Base-by-base conservation (phyloP, 352 stramenopile species). In the Phytophthora pisi region DNA sequence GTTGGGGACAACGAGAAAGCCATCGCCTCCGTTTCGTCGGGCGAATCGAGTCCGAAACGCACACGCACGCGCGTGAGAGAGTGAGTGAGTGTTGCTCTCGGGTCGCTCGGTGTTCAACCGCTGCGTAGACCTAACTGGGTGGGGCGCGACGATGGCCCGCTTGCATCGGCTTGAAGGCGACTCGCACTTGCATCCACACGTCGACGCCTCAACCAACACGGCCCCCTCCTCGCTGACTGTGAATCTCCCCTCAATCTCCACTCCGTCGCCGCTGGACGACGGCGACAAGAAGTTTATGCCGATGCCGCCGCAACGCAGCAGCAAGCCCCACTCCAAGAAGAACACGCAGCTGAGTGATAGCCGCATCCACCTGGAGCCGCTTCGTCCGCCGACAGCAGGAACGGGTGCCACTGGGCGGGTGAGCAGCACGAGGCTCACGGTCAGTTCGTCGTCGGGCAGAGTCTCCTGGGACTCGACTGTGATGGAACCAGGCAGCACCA, bases 351-450 rank as follows among this genome's bases (percentile, higher is more conserved):
- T 73, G 16, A 82, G 70, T 38, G 77, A 89, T 51, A 86, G 74
- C 31, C 82, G 82, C 34, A 84, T 91, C 50, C 82, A 89, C 47
- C 64, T 91, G 16, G 82, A 91, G 54, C 82, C 82, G 7, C 70
- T 91, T 31, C 81, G 79, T 4, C 79, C 82, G 2, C 70, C 75
- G 9, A 83, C 78, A 34, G 71, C 59, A 30, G 64, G 66, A 18
- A 36, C 36, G 4, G 36, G 43, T 24, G 31, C 20, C 43, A 23
- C 15, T 13, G 64, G 55, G 3, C 66, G 64, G 6, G 59, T 53
- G 2, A 60, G 51, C 0, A 79, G 66, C 11, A 64, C 64, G 5
- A 64, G 64, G 20, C 60, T 84, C 45, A 74, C 57, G 16, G 66
- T 79, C 20, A 83, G 77, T 46, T 72, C 77, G 51, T 83, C 74